Base-by-base conservation (phyloP, 306 rosid genomes). In the Lagenaria siceraria region DNA sequence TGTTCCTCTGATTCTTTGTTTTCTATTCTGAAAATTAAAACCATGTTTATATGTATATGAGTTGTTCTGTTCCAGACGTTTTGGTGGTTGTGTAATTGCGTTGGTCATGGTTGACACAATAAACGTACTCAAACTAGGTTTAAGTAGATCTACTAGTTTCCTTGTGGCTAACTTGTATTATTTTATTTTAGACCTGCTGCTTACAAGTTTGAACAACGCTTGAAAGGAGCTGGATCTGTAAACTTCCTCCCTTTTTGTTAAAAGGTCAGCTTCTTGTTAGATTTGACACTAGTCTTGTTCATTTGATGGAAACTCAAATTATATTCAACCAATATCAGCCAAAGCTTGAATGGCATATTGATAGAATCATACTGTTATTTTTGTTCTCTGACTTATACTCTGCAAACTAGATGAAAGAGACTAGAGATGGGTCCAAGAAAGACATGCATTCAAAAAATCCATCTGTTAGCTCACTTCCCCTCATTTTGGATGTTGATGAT, bases 401-500 rank as follows among this genome's bases (percentile, higher is more conserved):
- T 68, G 33, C 59, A 68, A 72, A 82, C 49, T 60, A 85, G 88
- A 93, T 93, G 98, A 90, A 90, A 83, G 97, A 87, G 80, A 75
- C 87, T 59, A 80, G 81, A 81, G 96, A 89, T 58, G 89, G 86
- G 79, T 49, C 73, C 72, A 83, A 70, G 71, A 78, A 84, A 0
- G 52, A 78, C 33, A 81, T 68, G 48, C 60, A 25, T 8, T 1
- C 87, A 15, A 90, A 88, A 80, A 31, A 92, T 54, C 63, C 91
- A 59, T 76, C 97, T 8, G 80, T 77, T 72, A 46, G 81, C n/a
- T 85, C 97, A 14, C 89, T 84, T 78, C 97, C 97, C 49, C 94
- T 91, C 88, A 87, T 91, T 83, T 86, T 94, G 87, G 93, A 94
- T 78, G 78, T 88, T 71, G 98, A 94, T 13, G 96, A 94, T 81